Conservation (phyloP, 345 rosid genomes). For the Populus davidiana region DNA sequence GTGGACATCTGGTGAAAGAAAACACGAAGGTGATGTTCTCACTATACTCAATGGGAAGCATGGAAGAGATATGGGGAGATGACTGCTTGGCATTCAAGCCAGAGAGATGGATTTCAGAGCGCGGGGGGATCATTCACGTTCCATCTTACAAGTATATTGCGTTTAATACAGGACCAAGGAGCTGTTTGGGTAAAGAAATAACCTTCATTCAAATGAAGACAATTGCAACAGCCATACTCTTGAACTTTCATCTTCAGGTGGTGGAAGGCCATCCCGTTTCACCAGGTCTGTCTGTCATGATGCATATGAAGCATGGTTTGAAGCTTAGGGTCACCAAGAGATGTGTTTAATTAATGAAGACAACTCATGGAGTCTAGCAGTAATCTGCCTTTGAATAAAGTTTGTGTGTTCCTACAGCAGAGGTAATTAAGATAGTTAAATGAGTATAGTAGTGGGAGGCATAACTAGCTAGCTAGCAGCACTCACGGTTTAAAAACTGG, state of each 20-base stretch:
- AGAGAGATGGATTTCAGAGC: constrained; percentile 29
- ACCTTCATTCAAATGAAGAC: constrained; percentile 20
- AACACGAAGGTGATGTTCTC: constrained; percentile 15
- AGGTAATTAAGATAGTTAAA: no score
- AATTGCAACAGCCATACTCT: neutral
- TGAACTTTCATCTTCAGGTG: constrained; percentile 18
- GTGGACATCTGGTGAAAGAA: constrained; percentile 18
- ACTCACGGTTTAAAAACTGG: no score
- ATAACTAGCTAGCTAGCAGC: no score
- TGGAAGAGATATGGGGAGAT: constrained; percentile 24
- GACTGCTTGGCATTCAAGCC: constrained; percentile 39
- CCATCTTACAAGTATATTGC: constrained; percentile 24
- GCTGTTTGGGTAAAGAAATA: constrained; percentile 21
- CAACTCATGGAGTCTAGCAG: neutral
- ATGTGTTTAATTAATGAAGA: neutral
- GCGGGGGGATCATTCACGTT: constrained; percentile 9
- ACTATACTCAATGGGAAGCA: constrained; percentile 23
- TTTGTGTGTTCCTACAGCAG: no score
- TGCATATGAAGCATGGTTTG: constrained; percentile 16
- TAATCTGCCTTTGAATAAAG: no score
- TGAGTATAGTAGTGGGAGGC: no score
- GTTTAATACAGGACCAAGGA: constrained; percentile 28
- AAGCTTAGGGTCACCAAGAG: neutral
- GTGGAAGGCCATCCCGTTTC: constrained; percentile 2
- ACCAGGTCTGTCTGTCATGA: constrained; percentile 8